Percentiles rank a stretch among this genome's conserved stretches.
Conservation (phyloP, 2,329 filamentous ascomycete genomes). For the Volutella citrinella region DNA sequence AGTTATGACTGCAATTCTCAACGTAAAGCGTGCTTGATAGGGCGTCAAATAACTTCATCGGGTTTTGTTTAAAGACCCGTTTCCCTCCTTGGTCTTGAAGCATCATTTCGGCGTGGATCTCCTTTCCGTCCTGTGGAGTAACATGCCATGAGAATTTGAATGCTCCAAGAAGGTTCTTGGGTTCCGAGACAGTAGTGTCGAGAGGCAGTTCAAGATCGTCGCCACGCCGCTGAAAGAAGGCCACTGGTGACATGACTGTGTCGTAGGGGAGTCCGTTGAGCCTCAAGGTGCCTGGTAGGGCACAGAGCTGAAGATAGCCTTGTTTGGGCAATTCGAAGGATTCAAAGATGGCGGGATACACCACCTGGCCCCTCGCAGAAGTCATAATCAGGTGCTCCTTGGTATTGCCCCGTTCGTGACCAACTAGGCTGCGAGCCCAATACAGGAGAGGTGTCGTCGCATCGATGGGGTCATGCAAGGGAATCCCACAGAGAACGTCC, state of each 20-base stretch:
- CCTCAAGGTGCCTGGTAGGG: background rate
- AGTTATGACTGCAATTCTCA: no score
- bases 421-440: background rate
- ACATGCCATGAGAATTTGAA: background rate
- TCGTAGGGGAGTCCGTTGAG: background rate
- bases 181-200: background rate
- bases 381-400: background rate
- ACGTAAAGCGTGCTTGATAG: no score
- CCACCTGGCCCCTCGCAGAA: constrained; percentile 1
- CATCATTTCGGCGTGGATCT: background rate
- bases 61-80: background rate
- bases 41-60: background rate
- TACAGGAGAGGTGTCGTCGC: no score
- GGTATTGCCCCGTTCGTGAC: background rate
- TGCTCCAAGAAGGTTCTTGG: background rate
- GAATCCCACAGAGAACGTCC: no score
- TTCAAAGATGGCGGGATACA: constrained; percentile 1
- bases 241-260: no score
- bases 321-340: background rate
- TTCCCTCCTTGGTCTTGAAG: background rate
- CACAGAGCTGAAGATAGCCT: background rate
- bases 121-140: background rate
- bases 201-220: background rate
- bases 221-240: background rate
- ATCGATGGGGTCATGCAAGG: no score